Conservation (phyloP, 192 early-diverging fungal genomes). For the Podochytrium sp. region DNA sequence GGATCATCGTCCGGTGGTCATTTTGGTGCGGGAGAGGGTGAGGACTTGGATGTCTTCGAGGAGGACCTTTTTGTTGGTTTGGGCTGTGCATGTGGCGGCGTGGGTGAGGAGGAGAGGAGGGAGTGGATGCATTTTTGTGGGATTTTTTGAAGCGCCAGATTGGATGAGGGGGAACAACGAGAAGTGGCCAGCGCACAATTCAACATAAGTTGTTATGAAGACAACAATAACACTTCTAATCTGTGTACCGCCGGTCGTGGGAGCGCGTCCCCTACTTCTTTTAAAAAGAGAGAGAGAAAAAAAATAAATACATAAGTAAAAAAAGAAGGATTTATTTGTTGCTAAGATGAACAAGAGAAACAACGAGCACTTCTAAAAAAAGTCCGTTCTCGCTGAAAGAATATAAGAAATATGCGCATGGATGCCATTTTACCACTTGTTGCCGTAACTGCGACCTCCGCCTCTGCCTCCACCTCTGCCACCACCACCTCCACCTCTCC, state of each 20-base stretch:
- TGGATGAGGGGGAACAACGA: no score
- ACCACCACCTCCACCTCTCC: conserved; percentile 37
- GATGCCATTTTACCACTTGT: neutral
- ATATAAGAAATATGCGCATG: neutral
- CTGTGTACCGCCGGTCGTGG: no score
- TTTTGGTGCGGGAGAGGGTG: conserved; percentile 37
- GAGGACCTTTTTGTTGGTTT: conserved; percentile 33
- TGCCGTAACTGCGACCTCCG: conserved; percentile 16
- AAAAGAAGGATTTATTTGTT: no score
- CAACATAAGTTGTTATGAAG: no score
- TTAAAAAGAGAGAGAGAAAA: no score
- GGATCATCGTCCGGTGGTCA: conserved; percentile 45
- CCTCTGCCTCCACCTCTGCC: conserved; percentile 24
- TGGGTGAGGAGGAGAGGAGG: neutral
- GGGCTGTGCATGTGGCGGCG: neutral
- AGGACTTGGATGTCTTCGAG: conserved; percentile 40
- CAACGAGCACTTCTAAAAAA: neutral
- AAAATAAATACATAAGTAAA: no score
- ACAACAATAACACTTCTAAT: no score
- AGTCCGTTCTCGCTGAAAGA: neutral
- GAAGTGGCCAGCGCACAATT: no score
- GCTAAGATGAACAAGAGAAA: neutral
- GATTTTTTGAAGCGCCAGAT: neutral
- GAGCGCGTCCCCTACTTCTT: no score
- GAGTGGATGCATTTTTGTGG: neutral